Conservation (phyloP, 2,329 filamentous ascomycete genomes). For the Achaetomium macrosporum region DNA sequence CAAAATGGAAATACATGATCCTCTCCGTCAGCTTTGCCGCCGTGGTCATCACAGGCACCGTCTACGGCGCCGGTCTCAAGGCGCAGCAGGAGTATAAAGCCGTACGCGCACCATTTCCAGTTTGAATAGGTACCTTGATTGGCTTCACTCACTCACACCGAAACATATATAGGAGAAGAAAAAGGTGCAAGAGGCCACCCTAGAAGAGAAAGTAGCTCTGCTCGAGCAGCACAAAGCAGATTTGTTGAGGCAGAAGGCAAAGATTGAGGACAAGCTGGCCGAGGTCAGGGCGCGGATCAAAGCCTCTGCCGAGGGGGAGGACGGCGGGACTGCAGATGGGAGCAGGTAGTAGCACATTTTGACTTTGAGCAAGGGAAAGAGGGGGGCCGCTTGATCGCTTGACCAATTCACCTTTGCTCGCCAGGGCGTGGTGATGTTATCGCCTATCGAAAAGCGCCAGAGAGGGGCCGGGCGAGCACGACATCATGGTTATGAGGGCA, state of each 20-base stretch:
- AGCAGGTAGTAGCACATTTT: not conserved
- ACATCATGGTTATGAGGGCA: too few relatives aligned
- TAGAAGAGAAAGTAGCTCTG: slow-evolving; percentile 28
- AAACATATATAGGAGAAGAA: slow-evolving; percentile 19
- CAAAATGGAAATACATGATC: slow-evolving; percentile 23
- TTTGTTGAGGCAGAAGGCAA: slow-evolving; percentile 23
- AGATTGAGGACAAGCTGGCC: slow-evolving; percentile 30
- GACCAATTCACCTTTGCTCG: too few relatives aligned
- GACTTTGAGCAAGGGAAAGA: too few relatives aligned
- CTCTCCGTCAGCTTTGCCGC: slow-evolving; percentile 26
- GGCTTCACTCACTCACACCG: not conserved
- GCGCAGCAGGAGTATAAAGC: slow-evolving; percentile 24
- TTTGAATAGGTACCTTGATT: not conserved
- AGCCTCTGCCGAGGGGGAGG: not conserved
- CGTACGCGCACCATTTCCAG: slow-evolving; percentile 12
- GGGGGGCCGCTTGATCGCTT: too few relatives aligned
- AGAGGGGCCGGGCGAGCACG: too few relatives aligned
- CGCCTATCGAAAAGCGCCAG: too few relatives aligned
- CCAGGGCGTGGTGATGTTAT: too few relatives aligned
- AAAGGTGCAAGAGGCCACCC: slow-evolving; percentile 20
- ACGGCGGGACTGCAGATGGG: not conserved
- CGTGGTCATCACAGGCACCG: slow-evolving; percentile 28
- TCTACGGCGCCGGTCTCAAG: slow-evolving; percentile 33
- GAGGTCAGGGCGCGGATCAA: slow-evolving; percentile 27
- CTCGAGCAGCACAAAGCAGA: slow-evolving; percentile 26